phyloP scores from a whole-genome alignment of 306 rosid genomes.

The Mimosa pudica region DNA sequence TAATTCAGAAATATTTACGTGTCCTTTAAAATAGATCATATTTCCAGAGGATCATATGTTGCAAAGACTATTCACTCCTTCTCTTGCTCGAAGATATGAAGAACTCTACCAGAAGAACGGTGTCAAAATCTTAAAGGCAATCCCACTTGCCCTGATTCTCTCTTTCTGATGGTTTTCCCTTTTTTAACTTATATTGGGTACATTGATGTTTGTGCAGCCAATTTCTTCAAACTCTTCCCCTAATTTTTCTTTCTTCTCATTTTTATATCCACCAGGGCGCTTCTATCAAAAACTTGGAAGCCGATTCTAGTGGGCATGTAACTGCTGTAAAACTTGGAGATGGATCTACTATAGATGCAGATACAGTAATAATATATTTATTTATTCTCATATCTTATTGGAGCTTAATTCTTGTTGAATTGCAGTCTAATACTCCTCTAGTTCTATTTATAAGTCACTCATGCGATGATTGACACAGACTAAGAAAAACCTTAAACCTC shows the following conservation, averaged over 20 bases:
- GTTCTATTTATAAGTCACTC: background rate
- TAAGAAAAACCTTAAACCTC: too few species aligned
- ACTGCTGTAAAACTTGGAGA: conserved; percentile 79
- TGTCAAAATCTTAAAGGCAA: conserved; percentile 78
- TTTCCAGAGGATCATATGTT: conserved; percentile 85
- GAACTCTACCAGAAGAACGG: conserved; percentile 86
- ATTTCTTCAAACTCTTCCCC: conserved; percentile 12
- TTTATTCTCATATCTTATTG: conserved; percentile 13
- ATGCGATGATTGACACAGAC: too few species aligned
- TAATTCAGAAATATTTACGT: conserved; percentile 31
- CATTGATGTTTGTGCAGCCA: conserved; percentile 4
- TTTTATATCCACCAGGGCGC: conserved; percentile 59
- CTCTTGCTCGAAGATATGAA: conserved; percentile 84
- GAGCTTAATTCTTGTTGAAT: conserved; percentile 14
- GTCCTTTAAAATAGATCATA: conserved; percentile 50
- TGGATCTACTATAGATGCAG: conserved; percentile 83
- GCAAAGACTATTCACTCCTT: conserved; percentile 88
- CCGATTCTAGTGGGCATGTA: conserved; percentile 68
- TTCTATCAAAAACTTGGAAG: conserved; percentile 73
- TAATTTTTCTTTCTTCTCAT: conserved; percentile 35
- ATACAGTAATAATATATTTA: conserved; percentile 52
- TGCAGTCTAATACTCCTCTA: background rate
- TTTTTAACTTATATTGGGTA: conserved; percentile 6
- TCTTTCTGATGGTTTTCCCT: conserved; percentile 5
- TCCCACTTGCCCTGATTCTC: conserved; percentile 38